phyloP scores from a whole-genome alignment of 2,329 filamentous ascomycete genomes.

The Ambrosiella beaveri region DNA sequence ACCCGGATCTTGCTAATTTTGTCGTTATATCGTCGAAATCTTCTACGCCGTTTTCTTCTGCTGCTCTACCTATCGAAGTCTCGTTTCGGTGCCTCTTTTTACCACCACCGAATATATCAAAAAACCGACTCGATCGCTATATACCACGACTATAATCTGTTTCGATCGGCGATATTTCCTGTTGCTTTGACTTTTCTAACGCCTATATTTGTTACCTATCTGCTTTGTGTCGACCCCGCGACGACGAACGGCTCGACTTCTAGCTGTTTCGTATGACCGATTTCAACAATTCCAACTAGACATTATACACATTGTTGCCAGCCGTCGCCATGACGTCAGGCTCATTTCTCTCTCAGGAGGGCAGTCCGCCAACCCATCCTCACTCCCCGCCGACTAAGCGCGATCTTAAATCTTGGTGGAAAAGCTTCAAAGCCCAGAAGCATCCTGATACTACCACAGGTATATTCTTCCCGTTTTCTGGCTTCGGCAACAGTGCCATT shows the following conservation, averaged over 20 bases:
- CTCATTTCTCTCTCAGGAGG: conserved; percentile 20
- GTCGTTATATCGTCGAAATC: background rate
- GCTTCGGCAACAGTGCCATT: too few relatives aligned
- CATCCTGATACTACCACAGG: conserved; percentile 32
- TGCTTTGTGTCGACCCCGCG: background rate
- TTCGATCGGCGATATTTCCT: background rate
- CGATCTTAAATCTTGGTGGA: conserved; percentile 94
- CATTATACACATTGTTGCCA: background rate
- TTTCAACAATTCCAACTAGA: too few relatives aligned
- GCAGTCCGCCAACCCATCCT: conserved; percentile 24
- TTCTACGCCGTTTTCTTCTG: background rate
- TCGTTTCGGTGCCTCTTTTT: too few relatives aligned
- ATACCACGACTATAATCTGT: too few relatives aligned
- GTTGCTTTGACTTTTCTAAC: background rate
- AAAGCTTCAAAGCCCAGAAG: conserved; percentile 60
- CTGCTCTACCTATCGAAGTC: too few relatives aligned
- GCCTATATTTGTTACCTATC: too few relatives aligned
- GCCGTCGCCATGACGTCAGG: conserved; percentile 21
- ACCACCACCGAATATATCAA: too few relatives aligned
- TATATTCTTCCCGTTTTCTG: conserved; percentile 19
- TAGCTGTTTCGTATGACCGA: too few relatives aligned
- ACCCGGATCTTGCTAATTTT: background rate
- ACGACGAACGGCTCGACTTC: background rate
- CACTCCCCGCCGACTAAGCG: conserved; percentile 65
- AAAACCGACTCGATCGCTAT: too few relatives aligned